phyloP scores from a whole-genome alignment of 2,329 filamentous ascomycete genomes.

The Annulohypoxylon truncatum region DNA sequence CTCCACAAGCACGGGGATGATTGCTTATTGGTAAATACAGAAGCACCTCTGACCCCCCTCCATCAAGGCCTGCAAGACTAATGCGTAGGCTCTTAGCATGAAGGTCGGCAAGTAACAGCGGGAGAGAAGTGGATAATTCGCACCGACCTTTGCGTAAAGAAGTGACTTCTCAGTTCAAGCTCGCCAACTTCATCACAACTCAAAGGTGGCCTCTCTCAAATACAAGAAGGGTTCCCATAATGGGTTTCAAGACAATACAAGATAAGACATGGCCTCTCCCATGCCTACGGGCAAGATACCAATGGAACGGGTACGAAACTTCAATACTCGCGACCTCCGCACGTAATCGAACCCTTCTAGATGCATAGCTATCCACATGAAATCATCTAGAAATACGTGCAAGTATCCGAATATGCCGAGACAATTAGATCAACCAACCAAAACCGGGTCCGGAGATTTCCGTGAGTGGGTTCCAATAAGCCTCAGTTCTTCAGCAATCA shows the following conservation, averaged over 20 bases:
- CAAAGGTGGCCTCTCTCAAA: neutral
- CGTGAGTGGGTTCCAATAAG: neutral
- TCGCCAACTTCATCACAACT: neutral
- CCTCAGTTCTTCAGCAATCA: neutral
- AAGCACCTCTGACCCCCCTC: conserved; percentile 37
- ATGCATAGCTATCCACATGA: neutral
- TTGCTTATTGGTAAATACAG: conserved; percentile 75
- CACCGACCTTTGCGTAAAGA: conserved; percentile 79
- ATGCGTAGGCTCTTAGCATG: conserved; percentile 65
- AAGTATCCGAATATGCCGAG: neutral
- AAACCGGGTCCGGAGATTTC: neutral
- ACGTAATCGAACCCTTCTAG: neutral
- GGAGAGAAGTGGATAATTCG: conserved; percentile 94
- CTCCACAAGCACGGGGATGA: conserved; percentile 90
- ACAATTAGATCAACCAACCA: neutral
- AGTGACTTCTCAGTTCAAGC: conserved; percentile 2
- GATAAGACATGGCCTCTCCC: neutral
- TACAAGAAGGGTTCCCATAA: neutral
- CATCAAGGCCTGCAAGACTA: conserved; percentile 60
- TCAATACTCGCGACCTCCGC: neutral
- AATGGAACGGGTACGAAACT: neutral
- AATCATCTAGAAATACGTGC: neutral
- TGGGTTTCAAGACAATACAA: neutral
- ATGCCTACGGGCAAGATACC: neutral
- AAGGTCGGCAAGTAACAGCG: conserved; percentile 79